phyloP scores from a whole-genome alignment of 805 yeast genomes.

The Kluyveromyces nonfermentans region DNA sequence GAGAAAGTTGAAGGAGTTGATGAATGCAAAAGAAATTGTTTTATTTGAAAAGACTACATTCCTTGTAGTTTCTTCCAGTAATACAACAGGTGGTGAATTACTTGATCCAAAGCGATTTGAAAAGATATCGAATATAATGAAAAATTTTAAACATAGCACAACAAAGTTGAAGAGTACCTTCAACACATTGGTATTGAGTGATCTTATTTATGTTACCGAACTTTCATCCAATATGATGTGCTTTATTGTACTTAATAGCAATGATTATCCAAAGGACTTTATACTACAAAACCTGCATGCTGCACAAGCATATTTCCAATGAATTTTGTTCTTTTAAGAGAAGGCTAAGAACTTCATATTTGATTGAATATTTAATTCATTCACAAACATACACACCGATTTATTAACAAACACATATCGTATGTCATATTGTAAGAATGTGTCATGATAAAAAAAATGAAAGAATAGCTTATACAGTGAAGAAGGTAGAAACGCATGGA shows the following conservation, averaged over 20 bases:
- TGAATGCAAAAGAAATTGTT: slow-evolving; percentile 84
- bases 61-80: slow-evolving; percentile 42
- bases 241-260: slow-evolving; percentile 46
- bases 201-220: slow-evolving; percentile 40
- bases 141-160: slow-evolving; percentile 88
- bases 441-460: background rate
- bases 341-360: background rate
- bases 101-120: slow-evolving; percentile 91
- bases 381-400: background rate
- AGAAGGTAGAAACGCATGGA: background rate
- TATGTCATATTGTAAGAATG: background rate
- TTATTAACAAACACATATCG: background rate
- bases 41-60: slow-evolving; percentile 91
- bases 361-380: background rate
- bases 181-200: slow-evolving; percentile 64
- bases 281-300: slow-evolving; percentile 48
- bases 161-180: slow-evolving; percentile 80
- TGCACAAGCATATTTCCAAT: slow-evolving; percentile 45
- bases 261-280: slow-evolving; percentile 28
- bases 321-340: background rate
- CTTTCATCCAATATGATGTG: slow-evolving; percentile 53
- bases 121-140: slow-evolving; percentile 86
- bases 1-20: slow-evolving; percentile 56
- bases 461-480: background rate
- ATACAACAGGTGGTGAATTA: slow-evolving; percentile 16